Base-by-base conservation (phyloP, 148 eudicot species). In the Heliosperma pusillum region DNA sequence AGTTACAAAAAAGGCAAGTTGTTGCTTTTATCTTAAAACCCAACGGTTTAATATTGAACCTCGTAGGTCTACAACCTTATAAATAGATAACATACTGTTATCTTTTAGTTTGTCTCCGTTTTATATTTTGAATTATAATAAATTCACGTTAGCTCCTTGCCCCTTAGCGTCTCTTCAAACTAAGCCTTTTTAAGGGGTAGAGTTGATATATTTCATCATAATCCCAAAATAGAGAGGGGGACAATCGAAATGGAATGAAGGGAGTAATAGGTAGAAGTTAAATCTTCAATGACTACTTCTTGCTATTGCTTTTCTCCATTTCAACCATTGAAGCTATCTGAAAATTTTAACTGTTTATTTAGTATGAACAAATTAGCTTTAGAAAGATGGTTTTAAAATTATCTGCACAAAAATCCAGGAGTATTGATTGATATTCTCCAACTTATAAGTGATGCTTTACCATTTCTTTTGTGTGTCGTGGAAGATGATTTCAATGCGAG, bases 401-500 rank as follows among this genome's bases (percentile, higher is more conserved):
- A 33, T 33, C 40, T 33, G 40, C 40, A 33, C 40, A 7, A 33
- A 33, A 3, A 33, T 33, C 40, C 40, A 33, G 3, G 6, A 33
- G 6, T 33, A 3, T 33, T 3, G 40, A 33, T 33, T 33, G 5
- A 5, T 33, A 33, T 33, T 33, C 40, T 33, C 2, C 3, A 33
- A 33, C 40, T 33, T 33, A 33, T 33, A 5, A 5, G 5, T 33
- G 40, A 33, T 33, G 40, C 40, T 33, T 5, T 33, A 68, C 29
- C 71, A 21, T 27, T 50, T 29, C 26, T 8, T 66, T 65, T 26
- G n/a, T 45, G 24, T 13, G 57, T 22, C 27, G 4, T n/a, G 10
- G 55, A 69, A 69, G 71, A 53, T 45, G 57, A 12, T 9, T 69
- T 69, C 17, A 44, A 21, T 68, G 44, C 69, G 7, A 30, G 42